Evolutionary conservation across 2,329 filamentous ascomycete genomes (phyloP), one percentile per base, ranked within the genome.

Genomic region (Tricladium varicosporioides): DNA sequence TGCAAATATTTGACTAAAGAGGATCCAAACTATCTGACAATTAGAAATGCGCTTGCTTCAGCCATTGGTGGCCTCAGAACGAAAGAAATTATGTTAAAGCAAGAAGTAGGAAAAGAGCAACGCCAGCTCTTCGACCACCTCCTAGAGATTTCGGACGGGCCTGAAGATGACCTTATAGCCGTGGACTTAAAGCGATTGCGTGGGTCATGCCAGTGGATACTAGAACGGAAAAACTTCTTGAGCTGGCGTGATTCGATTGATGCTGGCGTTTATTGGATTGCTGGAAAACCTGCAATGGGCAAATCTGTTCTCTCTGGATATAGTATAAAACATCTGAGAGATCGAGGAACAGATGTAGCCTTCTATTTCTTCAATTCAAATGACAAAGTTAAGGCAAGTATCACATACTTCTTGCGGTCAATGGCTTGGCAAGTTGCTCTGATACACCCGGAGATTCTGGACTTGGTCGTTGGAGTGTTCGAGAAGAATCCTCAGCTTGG

Each of bases 1-100:
- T 70, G 67, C 63, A 73, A 72, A 53, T 74, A 64, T 56, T 27
- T 54, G 5, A 61, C 45, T 46, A 53, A 46, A 5, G 13, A 48
- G 5, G 70, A 73, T 60, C 57, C 67, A 1, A 63, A 64, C 27
- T 65, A 64, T 51, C 7, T 32, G 5, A 59, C 36, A 5, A 2
- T 65, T 36, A 42, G 62, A 5, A 64, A 65, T 53, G 46, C 60
- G 13, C 46, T 65, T 31, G 49, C 36, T 2, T 15, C 58, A 1
- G 49, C 40, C 13, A 46, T 60, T 18, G 22, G 2, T 14, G 48
- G 54, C n/a, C 36, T 52, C 45, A 51, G 45, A 32, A 58, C 54
- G 45, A 33, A 19, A 10, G 45, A 54, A 42, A 45, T 63, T 56
- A 22, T 62, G 45, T 5, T 1, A 7, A 52, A 31, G 27, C 36